phyloP scores from a whole-genome alignment of 371 early-diverging fungal genomes.

The Haplosporangium sp. region DNA sequence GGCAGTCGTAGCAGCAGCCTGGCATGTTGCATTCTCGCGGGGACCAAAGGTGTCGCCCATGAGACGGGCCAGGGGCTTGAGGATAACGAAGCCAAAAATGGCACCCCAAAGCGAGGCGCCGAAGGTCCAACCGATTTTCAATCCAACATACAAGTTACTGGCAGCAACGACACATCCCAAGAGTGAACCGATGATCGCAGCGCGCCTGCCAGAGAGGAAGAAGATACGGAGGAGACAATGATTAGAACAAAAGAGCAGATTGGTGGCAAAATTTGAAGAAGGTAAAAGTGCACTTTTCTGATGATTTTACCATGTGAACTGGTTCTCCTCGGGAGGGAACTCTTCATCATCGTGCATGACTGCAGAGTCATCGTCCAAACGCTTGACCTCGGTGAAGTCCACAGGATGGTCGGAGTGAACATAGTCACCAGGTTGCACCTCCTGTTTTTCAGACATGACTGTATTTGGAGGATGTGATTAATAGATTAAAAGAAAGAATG shows the following conservation, averaged over 20 bases:
- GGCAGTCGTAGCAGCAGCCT: constrained; percentile 79
- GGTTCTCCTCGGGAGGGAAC: constrained; percentile 38
- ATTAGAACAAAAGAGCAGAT: background rate
- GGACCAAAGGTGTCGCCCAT: constrained; percentile 76
- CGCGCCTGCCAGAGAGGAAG: constrained; percentile 56
- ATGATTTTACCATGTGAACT: constrained; percentile 43
- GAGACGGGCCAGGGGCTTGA: constrained; percentile 69
- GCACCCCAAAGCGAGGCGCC: constrained; percentile 75
- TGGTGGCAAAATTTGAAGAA: background rate
- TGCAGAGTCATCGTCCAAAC: background rate
- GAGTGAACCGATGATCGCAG: constrained; percentile 72
- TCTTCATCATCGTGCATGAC: constrained; percentile 18
- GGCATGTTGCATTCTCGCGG: constrained; percentile 78
- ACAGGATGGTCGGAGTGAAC: constrained; percentile 33
- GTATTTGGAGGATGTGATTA: too few relatives aligned
- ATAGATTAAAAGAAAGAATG: too few relatives aligned
- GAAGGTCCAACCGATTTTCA: constrained; percentile 80
- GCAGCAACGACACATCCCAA: constrained; percentile 79
- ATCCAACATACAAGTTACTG: constrained; percentile 78
- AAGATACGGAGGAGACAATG: background rate
- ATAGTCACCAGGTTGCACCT: constrained; percentile 17
- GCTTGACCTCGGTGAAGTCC: constrained; percentile 14
- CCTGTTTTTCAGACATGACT: too few relatives aligned
- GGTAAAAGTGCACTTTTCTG: background rate
- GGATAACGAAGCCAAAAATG: constrained; percentile 75